A percentile compares a stretch with the other conserved stretches of the same genome.
These are phyloP conservation scores for Tricholoma hemisulphureum DNA, from an alignment of 768 basidiomycete species.

Conservation along the genomic window DNA sequence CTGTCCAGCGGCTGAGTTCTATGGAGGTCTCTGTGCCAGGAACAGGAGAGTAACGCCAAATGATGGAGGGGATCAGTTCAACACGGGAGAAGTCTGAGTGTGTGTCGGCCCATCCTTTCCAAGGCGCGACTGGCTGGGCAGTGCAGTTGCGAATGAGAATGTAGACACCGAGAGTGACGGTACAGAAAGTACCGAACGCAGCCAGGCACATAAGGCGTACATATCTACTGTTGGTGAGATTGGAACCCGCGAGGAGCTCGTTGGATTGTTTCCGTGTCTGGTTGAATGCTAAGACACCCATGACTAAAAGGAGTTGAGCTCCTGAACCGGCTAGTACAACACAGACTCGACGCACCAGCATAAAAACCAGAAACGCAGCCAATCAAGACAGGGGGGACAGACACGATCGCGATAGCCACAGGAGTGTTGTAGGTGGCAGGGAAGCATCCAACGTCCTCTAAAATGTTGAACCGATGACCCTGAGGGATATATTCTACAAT, in stretches of 20 bases:
- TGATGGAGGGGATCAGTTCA: slow-evolving; percentile 29
- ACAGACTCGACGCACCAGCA: slow-evolving; percentile 28
- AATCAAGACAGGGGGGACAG: slow-evolving; percentile 38
- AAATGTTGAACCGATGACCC: slow-evolving; percentile 45
- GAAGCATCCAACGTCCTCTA: slow-evolving; percentile 48
- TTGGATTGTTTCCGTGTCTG: slow-evolving; percentile 38
- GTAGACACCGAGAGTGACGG: slow-evolving; percentile 36
- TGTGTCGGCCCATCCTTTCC: slow-evolving; percentile 49
- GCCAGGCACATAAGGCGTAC: slow-evolving; percentile 37
- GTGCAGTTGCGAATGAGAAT: slow-evolving; percentile 26
- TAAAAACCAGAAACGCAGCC: slow-evolving; percentile 41
- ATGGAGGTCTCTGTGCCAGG: slow-evolving; percentile 9
- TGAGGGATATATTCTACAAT: slow-evolving; percentile 46
- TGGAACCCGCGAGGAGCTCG: slow-evolving; percentile 33
- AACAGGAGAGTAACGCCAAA: slow-evolving; percentile 35
- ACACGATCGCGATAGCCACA: slow-evolving; percentile 34
- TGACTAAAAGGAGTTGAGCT: slow-evolving; percentile 9
- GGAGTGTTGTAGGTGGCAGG: slow-evolving; percentile 37
- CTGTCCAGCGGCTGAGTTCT: slow-evolving; percentile 41
- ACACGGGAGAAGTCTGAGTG: slow-evolving; percentile 51
- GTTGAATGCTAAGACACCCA: slow-evolving; percentile 37
- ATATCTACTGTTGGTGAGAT: slow-evolving; percentile 47
- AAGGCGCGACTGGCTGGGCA: slow-evolving; percentile 30
- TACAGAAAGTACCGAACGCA: slow-evolving; percentile 36
- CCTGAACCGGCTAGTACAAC: neutral